Evolutionary conservation across 768 basidiomycete genomes (phyloP), one percentile per base, ranked within the genome.

Genomic region (Boletus bicolor): DNA sequence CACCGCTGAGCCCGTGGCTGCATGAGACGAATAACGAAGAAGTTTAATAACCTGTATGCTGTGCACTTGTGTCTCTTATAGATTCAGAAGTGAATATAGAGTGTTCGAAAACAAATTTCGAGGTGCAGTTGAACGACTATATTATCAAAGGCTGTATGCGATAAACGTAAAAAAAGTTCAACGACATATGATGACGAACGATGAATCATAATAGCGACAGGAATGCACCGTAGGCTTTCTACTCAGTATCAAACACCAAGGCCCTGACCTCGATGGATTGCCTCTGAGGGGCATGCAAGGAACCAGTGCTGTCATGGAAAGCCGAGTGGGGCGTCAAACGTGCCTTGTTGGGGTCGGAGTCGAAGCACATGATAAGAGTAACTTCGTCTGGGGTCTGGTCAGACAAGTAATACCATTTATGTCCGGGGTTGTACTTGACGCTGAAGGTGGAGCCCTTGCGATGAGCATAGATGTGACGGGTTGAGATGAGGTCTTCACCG

Each of bases 181-280:
- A 19, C 21, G 34, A 11, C 6, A 54, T 3, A 9, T 12, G 12
- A 30, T 4, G 32, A 30, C 28, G 7, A 43, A 26, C 14, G 10
- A 15, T 7, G 14, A 36, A 30, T 30, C 30, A 26, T 21, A 10
- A 46, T 30, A 35, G 44, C 38, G 14, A 45, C 11, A 44, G 2
- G 10, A 15, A 34, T 44, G 37, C 14, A n/a, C 26, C 38, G 14
- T 28, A 36, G 7, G 12, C 39, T 9, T 4, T 51, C 49, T 70
- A 76, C 65, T 76, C 72, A 10, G 46, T 54, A 32, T 77, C 75
- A 48, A 78, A 78, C n/a, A 78, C 75, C 53, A 79, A 63, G 21
- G 71, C 71, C 41, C 77, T 65, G 37, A 79, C 64, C 64, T 78
- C 77, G 28, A 79, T 78, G 35, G 73, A 76, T 67, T 78, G 73